Evolutionary conservation across 148 eudicot species (phyloP).

Genomic region (Rhododendron simsii): DNA sequence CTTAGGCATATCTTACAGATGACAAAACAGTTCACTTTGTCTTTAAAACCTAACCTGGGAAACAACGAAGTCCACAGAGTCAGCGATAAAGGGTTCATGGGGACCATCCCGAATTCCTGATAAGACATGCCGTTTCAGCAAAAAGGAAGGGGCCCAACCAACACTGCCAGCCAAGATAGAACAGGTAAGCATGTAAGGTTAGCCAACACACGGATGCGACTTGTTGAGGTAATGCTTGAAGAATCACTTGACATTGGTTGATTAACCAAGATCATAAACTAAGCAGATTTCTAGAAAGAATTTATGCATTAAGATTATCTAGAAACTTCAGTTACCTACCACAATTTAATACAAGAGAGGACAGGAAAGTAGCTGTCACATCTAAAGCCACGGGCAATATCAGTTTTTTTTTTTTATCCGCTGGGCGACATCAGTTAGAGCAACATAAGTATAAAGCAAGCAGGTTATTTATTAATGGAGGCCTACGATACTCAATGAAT

Average conservation of each 20-base stretch:
- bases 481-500: neutral
- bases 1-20: neutral
- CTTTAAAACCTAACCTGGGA: conserved; percentile 61
- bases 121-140: conserved; percentile 84
- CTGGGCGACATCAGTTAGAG: neutral
- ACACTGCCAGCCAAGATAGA: conserved; percentile 50
- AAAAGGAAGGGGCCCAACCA: conserved; percentile 92
- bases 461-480: neutral
- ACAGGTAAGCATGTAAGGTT: conserved; percentile 13
- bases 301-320: neutral
- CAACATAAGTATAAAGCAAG: neutral
- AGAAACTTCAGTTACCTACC: neutral
- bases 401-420: neutral
- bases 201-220: neutral
- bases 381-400: too few relatives aligned
- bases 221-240: neutral
- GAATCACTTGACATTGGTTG: neutral
- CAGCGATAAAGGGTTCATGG: conserved; percentile 97
- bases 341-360: neutral
- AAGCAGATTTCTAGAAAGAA: neutral
- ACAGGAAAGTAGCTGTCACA: neutral
- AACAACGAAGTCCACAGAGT: conserved; percentile 96
- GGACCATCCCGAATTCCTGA: conserved; percentile 91
- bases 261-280: neutral
- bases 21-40: neutral